phyloP scores from a whole-genome alignment of 495 filamentous ascomycete species.

The Penicillium riverlandense region DNA sequence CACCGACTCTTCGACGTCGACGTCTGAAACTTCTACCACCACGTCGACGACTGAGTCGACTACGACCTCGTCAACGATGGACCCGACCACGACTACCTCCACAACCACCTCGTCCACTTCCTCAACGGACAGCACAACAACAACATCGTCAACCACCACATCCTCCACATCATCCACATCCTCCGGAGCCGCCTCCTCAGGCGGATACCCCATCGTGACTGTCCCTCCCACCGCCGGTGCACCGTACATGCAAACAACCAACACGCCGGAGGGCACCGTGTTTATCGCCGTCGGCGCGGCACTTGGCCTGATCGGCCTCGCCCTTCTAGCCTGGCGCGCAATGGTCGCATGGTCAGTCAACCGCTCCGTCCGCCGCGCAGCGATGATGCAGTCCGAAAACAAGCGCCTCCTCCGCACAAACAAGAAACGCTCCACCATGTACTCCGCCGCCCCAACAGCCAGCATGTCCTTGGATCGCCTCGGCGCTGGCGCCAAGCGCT shows the following conservation, averaged over 20 bases:
- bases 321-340: slow-evolving; percentile 79
- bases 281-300: slow-evolving; percentile 92
- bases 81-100: slow-evolving; percentile 15
- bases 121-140: slow-evolving; percentile 10
- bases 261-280: slow-evolving; percentile 84
- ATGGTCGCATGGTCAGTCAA: slow-evolving; percentile 89
- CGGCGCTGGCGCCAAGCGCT: slow-evolving; percentile 23
- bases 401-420: slow-evolving; percentile 54
- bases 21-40: not conserved
- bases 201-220: slow-evolving; percentile 36
- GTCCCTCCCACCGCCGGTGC: slow-evolving; percentile 79
- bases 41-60: slow-evolving; percentile 4
- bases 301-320: slow-evolving; percentile 71
- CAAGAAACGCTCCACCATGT: slow-evolving; percentile 30
- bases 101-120: slow-evolving; percentile 13
- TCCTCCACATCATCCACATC: slow-evolving; percentile 21
- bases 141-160: slow-evolving; percentile 15
- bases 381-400: slow-evolving; percentile 61
- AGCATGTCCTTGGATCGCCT: slow-evolving; percentile 54
- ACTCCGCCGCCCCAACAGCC: slow-evolving; percentile 31
- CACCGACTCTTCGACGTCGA: slow-evolving; percentile 1
- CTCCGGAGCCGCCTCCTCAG: slow-evolving; percentile 19
- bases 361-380: slow-evolving; percentile 75
- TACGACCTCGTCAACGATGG: slow-evolving; percentile 13
- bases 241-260: slow-evolving; percentile 93